phyloP scores from a whole-genome alignment of 225 moss, liverwort and hornwort genomes.

The Pleurozium schreberi region DNA sequence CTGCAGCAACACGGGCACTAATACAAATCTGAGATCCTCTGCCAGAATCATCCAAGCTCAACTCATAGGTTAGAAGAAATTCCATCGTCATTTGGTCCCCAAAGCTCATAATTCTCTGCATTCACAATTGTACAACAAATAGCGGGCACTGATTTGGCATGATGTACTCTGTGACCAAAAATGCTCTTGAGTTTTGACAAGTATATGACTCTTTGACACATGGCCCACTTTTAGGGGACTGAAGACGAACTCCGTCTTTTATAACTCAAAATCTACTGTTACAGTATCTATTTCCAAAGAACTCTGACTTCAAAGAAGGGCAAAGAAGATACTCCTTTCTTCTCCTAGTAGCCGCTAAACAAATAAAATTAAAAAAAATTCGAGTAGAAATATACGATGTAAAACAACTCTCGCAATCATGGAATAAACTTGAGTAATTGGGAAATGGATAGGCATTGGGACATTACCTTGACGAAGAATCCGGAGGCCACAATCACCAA shows the following conservation, averaged over 20 bases:
- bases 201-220: background rate
- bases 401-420: background rate
- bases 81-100: background rate
- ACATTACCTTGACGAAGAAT: slow-evolving; percentile 54
- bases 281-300: background rate
- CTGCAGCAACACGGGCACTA: slow-evolving; percentile 12
- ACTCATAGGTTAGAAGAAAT: background rate
- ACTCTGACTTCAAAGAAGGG: background rate
- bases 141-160: background rate
- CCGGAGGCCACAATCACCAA: slow-evolving; percentile 94
- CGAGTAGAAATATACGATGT: background rate
- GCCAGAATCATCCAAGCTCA: background rate
- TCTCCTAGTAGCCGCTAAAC: background rate
- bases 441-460: background rate
- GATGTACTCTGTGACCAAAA: background rate
- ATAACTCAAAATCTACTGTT: background rate
- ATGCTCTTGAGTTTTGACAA: background rate
- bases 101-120: background rate
- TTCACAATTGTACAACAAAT: background rate
- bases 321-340: background rate
- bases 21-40: background rate
- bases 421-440: background rate
- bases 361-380: background rate
- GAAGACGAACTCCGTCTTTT: background rate
- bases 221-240: background rate